Base-by-base conservation (phyloP, 1,284 basidiomycete species). In the Ustilago loliicola region DNA sequence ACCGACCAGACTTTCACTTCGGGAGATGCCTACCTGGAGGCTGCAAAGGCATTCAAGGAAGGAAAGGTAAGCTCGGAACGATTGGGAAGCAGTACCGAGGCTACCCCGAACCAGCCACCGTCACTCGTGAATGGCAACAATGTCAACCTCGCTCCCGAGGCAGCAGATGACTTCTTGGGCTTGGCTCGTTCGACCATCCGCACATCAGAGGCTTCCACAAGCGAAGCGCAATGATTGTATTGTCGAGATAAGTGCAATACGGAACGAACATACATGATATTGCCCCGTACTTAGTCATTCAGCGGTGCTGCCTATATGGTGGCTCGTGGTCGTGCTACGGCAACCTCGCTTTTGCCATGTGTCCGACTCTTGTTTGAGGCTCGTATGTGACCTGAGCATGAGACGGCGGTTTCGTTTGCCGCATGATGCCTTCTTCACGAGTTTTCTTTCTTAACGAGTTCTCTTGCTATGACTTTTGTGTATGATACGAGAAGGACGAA, bases 21-120 rank as follows among this genome's bases (percentile, higher is more conserved):
- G 38, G 79, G 79, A 10, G 55, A 79, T 23, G 61, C 67, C 11
- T 80, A 80, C 61, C 60, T 80, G 36, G 65, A 80, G 55, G 79
- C 76, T 47, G 79, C 77, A 9, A 70, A 74, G 36, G 76, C 76
- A 4, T 75, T 78, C 56, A 61, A 54, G 36, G 63, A 72, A 19
- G 75, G 75, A 38, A 66, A 66, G 25, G 13, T 77, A 45, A 61
- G 52, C 30, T 23, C 55, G 15, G 66, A 69, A 15, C 47, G 53
- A 21, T 29, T 77, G 38, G 58, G 25, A 21, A 66, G 47, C 57
- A 60, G 61, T 11, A 55, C 64, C 4, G 50, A 61, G 23, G 27
- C 51, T 10, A 19, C 29, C 5, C 8, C 34, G 2, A 45, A 32
- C 21, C 40, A 47, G 38, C 15, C n/a, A 29, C 17, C 62, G 3